These are phyloP conservation scores for Cladobotryum mycophilum DNA, from an alignment of 2,329 filamentous ascomycete genomes.

Conservation along the genomic window DNA sequence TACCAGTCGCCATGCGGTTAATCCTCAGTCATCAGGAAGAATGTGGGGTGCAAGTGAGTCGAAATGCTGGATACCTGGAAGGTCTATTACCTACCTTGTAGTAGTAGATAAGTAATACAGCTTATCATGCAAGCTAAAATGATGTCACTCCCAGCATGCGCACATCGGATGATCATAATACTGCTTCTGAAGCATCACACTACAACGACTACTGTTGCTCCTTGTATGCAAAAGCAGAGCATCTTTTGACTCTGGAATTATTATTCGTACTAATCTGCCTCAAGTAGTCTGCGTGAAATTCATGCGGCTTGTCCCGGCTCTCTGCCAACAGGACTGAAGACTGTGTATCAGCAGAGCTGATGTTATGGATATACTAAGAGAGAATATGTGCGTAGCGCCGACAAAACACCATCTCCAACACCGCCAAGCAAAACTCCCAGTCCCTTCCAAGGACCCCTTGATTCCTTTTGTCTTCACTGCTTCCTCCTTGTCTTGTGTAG, in stretches of 20 bases:
- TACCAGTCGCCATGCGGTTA: no score
- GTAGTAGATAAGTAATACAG: no score
- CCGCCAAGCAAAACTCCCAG: not conserved
- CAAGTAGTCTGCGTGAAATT: not conserved
- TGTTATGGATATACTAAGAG: constrained; percentile 1
- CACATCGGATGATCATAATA: no score
- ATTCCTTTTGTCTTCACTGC: not conserved
- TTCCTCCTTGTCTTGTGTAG: no score
- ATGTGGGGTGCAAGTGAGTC: no score
- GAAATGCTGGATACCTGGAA: no score
- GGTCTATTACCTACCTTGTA: no score
- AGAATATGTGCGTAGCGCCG: constrained; percentile 1
- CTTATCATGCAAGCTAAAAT: no score
- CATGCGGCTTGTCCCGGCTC: not conserved
- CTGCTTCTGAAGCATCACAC: no score
- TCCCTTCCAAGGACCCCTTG: not conserved
- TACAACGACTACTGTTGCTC: no score
- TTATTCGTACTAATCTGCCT: not conserved
- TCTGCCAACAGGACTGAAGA: not conserved
- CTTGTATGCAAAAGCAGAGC: not conserved
- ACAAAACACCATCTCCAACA: not conserved
- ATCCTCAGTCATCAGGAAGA: no score
- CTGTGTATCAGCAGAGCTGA: not conserved
- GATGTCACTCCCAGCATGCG: no score
- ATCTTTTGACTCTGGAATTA: not conserved